Base-by-base conservation (phyloP, 441 rosid species). In the Gossypium aridum region DNA sequence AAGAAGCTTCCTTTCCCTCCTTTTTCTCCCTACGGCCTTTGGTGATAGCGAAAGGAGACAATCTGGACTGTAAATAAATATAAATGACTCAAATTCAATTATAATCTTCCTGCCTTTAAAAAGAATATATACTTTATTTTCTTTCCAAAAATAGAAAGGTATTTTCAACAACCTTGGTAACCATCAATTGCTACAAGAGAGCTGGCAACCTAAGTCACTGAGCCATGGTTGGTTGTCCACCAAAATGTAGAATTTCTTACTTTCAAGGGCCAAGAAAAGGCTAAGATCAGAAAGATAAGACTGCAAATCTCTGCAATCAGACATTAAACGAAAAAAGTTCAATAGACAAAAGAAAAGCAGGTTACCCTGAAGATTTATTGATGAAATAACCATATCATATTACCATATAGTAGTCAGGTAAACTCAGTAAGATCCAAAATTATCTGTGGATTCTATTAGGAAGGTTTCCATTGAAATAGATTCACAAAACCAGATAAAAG, bases 181-280 rank as follows among this genome's bases (percentile, higher is more conserved):
- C 98, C 96, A 96, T 91, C 43, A 93, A 80, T 77, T 96, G 98
- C 99, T 98, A 93, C 65, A 92, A 78, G 82, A 84, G 93, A 73
- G 94, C 91, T 13, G 96, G 85, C 65, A 83, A 69, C 85, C 91
- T 7, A 88, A 80, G 71, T 86, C 84, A 70, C 77, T 79, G 83
- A 89, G 74, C 97, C 99, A 96, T 81, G 98, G 96, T 37, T 88
- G 85, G 74, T 96, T 96, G 74, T 96, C 99, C 79, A 96, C 99
- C 89, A 96, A 81, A 62, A 93, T 84, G 74, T 88, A 96, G 64
- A 93, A 78, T 75, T 86, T 96, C 39, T 89, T 85, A 81, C 97
- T 92, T 77, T 92, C 95, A 69, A 78, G 37, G 13, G 96, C 98
- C 79, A 93, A 55, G 81, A 93, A 96, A 55, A 96, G 80, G 65